Conservation (phyloP, 169 alveolate species). For the Plasmodium inui region DNA sequence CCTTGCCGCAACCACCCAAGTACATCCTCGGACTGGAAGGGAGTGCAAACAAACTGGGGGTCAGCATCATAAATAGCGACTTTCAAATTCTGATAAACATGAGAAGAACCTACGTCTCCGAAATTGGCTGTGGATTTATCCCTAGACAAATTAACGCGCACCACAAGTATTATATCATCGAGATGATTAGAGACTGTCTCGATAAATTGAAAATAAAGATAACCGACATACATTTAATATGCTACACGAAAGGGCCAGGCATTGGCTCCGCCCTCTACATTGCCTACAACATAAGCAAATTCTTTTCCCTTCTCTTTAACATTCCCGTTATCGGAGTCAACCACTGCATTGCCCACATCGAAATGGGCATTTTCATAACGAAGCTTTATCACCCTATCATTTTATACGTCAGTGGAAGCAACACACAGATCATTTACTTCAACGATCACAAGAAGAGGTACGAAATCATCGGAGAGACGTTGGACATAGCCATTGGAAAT, state of each 20-base stretch:
- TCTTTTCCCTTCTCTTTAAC: conserved; percentile 92
- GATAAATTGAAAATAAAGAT: conserved; percentile 89
- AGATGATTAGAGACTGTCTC: conserved; percentile 91
- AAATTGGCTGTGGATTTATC: conserved; percentile 98
- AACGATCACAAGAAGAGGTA: conserved; percentile 88
- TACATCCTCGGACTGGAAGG: conserved; percentile 97
- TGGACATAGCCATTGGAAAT: conserved; percentile 99
- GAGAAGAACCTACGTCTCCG: conserved; percentile 96
- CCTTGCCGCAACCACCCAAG: background rate
- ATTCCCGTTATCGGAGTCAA: conserved; percentile 98
- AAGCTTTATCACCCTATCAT: conserved; percentile 95
- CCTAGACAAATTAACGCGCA: conserved; percentile 98
- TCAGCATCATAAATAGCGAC: conserved; percentile 94
- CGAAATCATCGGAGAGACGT: conserved; percentile 98
- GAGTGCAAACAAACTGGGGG: conserved; percentile 98
- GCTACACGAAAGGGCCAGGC: conserved; percentile 99
- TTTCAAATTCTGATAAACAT: conserved; percentile 96
- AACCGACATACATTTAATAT: conserved; percentile 89
- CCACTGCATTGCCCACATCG: conserved; percentile 99
- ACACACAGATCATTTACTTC: conserved; percentile 96
- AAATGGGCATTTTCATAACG: conserved; percentile 98
- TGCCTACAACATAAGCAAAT: conserved; percentile 97
- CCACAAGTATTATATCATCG: conserved; percentile 94
- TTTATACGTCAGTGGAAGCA: conserved; percentile 98
- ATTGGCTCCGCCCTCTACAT: conserved; percentile 98